These are phyloP conservation scores for Blastomyces gilchristii DNA, from an alignment of 2,329 filamentous ascomycete species.

Conservation along the genomic window DNA sequence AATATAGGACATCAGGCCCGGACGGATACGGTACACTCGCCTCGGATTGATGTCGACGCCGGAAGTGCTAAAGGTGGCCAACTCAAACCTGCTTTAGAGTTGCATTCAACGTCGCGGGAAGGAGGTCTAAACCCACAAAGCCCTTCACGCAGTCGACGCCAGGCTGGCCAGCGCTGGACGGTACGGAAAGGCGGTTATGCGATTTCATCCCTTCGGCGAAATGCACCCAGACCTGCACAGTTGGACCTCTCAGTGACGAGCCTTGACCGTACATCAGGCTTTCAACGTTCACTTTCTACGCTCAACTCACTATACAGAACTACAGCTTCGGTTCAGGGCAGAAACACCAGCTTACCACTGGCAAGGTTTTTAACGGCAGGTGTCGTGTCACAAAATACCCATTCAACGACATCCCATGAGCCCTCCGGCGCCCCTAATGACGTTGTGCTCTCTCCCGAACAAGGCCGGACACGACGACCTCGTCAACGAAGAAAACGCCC, in stretches of 20 bases:
- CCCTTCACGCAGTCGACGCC: background rate
- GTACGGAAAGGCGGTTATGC: constrained; percentile 26
- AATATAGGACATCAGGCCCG: background rate
- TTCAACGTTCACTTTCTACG: constrained; percentile 26
- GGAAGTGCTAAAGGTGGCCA: background rate
- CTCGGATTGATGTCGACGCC: background rate
- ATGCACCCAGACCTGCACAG: constrained; percentile 27
- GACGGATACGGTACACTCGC: background rate
- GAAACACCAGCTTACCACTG: constrained; percentile 22
- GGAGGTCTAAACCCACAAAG: background rate
- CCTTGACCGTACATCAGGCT: constrained; percentile 17
- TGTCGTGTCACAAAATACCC: background rate
- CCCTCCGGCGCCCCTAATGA: background rate
- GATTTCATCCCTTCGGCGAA: constrained; percentile 29
- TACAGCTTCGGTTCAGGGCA: constrained; percentile 13
- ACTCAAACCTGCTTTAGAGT: background rate
- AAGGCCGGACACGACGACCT: constrained; percentile 15
- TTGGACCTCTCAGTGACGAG: constrained; percentile 21
- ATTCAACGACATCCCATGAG: constrained; percentile 12
- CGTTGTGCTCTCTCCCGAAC: background rate
- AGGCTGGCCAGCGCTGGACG: constrained; percentile 20
- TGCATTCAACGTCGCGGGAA: background rate
- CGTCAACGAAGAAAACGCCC: constrained; percentile 27
- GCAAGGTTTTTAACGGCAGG: constrained; percentile 28
- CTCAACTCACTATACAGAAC: constrained; percentile 24